A percentile compares a stretch with the other conserved stretches of the same genome.
phyloP scores from a whole-genome alignment of 2,329 filamentous ascomycete species.

The Cercospora berteroae region DNA sequence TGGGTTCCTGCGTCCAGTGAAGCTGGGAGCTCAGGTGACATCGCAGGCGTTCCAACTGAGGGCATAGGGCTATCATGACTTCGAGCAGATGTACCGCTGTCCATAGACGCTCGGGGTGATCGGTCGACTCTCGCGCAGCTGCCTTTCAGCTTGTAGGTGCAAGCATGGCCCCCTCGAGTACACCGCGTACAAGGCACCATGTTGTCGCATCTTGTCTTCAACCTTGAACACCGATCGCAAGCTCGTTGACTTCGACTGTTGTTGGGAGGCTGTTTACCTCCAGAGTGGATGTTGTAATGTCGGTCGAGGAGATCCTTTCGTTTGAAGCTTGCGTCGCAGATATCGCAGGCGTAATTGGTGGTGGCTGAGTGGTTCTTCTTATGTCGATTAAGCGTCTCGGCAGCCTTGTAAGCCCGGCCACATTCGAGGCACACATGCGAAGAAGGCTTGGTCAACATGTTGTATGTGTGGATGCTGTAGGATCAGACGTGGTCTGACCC shows the following conservation, averaged over 20 bases:
- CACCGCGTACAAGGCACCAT: conserved; percentile 23
- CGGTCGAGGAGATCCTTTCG: conserved; percentile 27
- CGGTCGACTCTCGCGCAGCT: conserved; percentile 21
- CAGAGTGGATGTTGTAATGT: conserved; percentile 23
- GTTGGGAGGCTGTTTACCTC: conserved; percentile 9
- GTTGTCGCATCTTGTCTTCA: conserved; percentile 27
- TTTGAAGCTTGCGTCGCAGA: conserved; percentile 25
- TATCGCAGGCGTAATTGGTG: conserved; percentile 21
- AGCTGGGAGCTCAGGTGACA: not conserved
- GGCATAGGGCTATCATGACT: conserved; percentile 6
- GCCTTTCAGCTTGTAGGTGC: conserved; percentile 17
- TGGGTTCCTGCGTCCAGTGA: not conserved
- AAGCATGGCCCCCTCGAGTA: conserved; percentile 18
- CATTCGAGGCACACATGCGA: conserved; percentile 22
- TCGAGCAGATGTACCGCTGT: conserved; percentile 2
- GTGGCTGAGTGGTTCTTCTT: conserved; percentile 22
- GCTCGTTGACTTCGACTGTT: conserved; percentile 20
- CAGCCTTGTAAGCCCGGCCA: conserved; percentile 24
- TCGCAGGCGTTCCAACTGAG: conserved; percentile 1
- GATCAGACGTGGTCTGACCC: not conserved
- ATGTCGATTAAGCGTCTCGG: conserved; percentile 26
- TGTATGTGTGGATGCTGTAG: not conserved
- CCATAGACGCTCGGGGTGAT: conserved; percentile 13
- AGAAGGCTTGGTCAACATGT: conserved; percentile 17
- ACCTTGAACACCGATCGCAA: conserved; percentile 25